phyloP scores from a whole-genome alignment of 2,329 filamentous ascomycete species.

The Metarhizium guizhouense region DNA sequence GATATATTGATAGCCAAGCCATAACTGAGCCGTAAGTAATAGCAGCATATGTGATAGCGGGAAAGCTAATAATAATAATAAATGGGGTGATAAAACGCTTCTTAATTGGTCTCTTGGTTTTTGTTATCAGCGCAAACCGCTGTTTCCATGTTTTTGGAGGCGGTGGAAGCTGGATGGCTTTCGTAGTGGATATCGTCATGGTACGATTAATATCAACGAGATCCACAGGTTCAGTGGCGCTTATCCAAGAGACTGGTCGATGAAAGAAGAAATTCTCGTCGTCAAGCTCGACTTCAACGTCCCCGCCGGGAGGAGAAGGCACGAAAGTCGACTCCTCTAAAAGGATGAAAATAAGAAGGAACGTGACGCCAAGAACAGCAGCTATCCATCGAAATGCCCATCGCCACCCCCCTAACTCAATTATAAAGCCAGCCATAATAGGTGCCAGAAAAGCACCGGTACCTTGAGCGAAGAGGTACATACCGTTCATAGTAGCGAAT shows the following conservation, averaged over 20 bases:
- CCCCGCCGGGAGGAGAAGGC: background rate
- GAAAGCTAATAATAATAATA: conserved; percentile 11
- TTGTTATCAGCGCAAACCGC: conserved; percentile 13
- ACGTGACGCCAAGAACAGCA: conserved; percentile 1
- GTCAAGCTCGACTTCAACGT: background rate
- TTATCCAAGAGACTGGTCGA: background rate
- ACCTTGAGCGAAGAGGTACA: conserved; percentile 18
- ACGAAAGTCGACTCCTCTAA: conserved; percentile 6
- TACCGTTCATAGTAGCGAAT: conserved; percentile 17
- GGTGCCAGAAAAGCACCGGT: conserved; percentile 16
- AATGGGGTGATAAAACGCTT: conserved; percentile 8
- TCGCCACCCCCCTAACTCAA: conserved; percentile 16
- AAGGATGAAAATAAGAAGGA: conserved; percentile 2
- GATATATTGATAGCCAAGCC: conserved; percentile 22
- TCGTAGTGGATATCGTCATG: background rate
- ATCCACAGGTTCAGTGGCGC: background rate
- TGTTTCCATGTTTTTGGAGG: conserved; percentile 10
- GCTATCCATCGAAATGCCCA: conserved; percentile 17
- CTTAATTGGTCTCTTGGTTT: conserved; percentile 7
- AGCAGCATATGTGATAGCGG: conserved; percentile 28
- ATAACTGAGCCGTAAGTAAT: conserved; percentile 30
- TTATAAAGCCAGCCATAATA: conserved; percentile 10
- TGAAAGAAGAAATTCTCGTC: background rate
- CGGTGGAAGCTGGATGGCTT: background rate
- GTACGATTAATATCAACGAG: background rate